Conservation (phyloP, 306 rosid genomes). For the Luffa aegyptiaca region DNA sequence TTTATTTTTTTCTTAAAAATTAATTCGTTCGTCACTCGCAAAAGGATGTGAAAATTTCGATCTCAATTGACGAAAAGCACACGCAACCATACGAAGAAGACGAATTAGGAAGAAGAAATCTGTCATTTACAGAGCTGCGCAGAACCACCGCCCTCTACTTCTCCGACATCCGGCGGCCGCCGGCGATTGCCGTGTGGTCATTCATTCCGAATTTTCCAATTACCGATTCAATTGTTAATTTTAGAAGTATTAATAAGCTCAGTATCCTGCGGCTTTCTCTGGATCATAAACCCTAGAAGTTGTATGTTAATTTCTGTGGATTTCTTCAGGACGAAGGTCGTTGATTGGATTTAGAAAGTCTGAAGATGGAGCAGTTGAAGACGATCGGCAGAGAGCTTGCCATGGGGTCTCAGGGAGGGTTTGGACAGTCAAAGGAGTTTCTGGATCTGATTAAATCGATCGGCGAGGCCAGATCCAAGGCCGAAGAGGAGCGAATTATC, state of each 20-base stretch:
- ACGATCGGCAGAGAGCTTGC: constrained; percentile 88
- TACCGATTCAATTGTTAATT: not conserved
- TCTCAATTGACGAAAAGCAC: not conserved
- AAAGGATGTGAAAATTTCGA: not conserved
- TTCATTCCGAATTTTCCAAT: not conserved
- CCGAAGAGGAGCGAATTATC: constrained; percentile 90
- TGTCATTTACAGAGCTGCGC: not conserved
- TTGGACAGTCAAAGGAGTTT: constrained; percentile 89
- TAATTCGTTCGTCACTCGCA: not conserved
- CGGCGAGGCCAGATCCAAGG: constrained; percentile 95
- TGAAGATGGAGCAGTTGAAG: constrained; percentile 76
- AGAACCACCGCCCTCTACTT: not conserved
- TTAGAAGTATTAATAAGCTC: not conserved
- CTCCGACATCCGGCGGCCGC: not conserved
- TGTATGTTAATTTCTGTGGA: not conserved
- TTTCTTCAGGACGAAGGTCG: not conserved
- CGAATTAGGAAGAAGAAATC: not conserved
- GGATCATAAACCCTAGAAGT: constrained; percentile 12
- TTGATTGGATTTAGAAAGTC: not conserved
- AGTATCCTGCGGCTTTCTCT: not conserved
- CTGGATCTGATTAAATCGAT: constrained; percentile 86
- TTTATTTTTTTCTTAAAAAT: not conserved
- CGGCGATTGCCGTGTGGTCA: not conserved
- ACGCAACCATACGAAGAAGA: constrained; percentile 6
- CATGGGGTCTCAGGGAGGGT: constrained; percentile 97